A percentile compares a stretch with the other conserved stretches of the same genome.
Conservation (phyloP, 2,329 filamentous ascomycete genomes). For the Paecilomyces formosus region DNA sequence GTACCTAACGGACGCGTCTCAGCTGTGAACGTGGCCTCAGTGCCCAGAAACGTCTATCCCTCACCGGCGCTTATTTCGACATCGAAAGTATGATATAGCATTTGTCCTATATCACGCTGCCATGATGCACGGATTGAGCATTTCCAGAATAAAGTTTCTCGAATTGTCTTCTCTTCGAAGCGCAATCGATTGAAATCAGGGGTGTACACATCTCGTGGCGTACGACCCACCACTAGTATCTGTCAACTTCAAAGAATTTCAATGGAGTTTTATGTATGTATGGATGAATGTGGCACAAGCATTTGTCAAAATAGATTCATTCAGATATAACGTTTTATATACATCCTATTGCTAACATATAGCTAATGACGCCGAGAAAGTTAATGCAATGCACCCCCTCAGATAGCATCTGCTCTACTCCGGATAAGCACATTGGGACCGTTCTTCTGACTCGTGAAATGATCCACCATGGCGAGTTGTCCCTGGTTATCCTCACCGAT, state of each 20-base stretch:
- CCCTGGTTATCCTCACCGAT: conserved; percentile 26
- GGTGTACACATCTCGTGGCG: too few species aligned
- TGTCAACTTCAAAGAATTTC: too few species aligned
- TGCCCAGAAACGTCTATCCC: not conserved
- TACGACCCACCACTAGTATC: too few species aligned
- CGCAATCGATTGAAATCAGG: too few species aligned
- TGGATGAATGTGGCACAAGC: not conserved
- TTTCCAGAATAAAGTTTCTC: not conserved
- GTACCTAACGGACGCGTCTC: not conserved
- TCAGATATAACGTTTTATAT: not conserved
- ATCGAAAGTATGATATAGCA: not conserved
- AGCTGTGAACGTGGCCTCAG: not conserved
- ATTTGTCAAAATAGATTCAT: not conserved
- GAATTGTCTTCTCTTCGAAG: too few species aligned
- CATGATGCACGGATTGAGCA: not conserved
- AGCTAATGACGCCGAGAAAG: not conserved
- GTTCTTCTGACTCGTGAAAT: conserved; percentile 30
- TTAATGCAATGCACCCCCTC: too few species aligned
- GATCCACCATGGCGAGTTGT: conserved; percentile 29
- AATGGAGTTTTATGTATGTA: too few species aligned
- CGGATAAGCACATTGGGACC: conserved; percentile 26
- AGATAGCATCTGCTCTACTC: not conserved
- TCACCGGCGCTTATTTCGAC: not conserved
- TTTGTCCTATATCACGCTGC: not conserved
- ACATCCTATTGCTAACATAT: not conserved